Base-by-base conservation (phyloP, 805 yeast genomes). In the Kazachstania psychrophila region DNA sequence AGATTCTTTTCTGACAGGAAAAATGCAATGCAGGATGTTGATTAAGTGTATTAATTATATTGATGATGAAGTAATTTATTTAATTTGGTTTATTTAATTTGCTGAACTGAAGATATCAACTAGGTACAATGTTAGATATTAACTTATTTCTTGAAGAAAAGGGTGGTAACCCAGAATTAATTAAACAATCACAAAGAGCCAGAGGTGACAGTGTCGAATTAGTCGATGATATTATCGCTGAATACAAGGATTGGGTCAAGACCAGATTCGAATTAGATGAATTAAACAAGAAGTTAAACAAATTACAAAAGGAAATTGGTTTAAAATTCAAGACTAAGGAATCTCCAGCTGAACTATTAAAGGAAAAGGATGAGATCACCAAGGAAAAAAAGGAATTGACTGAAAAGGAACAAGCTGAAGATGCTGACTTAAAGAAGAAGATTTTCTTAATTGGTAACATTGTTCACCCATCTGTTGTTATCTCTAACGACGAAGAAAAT, bases 181-280 rank as follows among this genome's bases (percentile, higher is more conserved):
- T 92, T 59, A 81, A 81, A 61, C 75, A 68, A 55, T 88, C 96
- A 26, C 98, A 92, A 65, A 77, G 68, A 62, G 95, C 94, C 44
- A 86, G 98, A 70, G 95, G 94, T 44, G 97, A 75, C 51, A 68
- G 92, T 24, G 97, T 88, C 36, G 98, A 92, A 64, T 56, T 92
- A 36, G 97, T 92, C 36, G 98, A 92, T 61, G 96, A 89, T 66
- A 88, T 92, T 60, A 85, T 92, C 58, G 71, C 67, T 45, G 95
- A 80, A 50, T 92, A 92, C 73, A 84, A 83, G 65, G 78, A 76
- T 43, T 92, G 98, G 98, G 84, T 88, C 51, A 79, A 74, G 64
- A 74, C 79, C 44, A 79, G 87, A 65, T 92, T 89, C 59, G 88
- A 85, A 41, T 73, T 92, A 48, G 98, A 92, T 62, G 94, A 78